Evolutionary conservation across 2,329 filamentous ascomycete species (phyloP), one percentile per base, ranked within the genome.

Genomic region (Claviceps monticola): DNA sequence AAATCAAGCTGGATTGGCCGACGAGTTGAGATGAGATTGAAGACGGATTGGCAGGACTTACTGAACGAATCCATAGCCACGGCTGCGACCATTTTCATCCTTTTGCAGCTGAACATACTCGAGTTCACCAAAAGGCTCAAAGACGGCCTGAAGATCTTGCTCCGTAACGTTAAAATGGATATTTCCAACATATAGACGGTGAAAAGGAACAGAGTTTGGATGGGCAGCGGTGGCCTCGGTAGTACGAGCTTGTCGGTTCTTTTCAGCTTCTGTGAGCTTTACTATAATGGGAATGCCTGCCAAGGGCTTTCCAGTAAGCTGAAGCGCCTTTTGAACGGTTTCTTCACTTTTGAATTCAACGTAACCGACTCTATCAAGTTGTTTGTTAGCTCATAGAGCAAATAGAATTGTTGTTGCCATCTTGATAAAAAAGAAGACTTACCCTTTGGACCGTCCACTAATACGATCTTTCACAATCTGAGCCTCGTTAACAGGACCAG

Each of bases 121-220:
- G 53, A 98, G 83, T 72, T 95, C 90, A 61, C 93, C 93, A 69
- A 96, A 98, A 1, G 93, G 91, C 71, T 94, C 88, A 68, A 98
- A 98, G 55, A 98, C 89, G 66, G 91, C 89, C 75, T 91, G 85
- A 58, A 98, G 75, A 71, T 98, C 94, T 67, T 84, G 83, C 71
- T 98, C 93, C 65, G 89, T 96, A 67, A 98, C 95, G 67, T 89
- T 96, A 78, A 98, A 98, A 74, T 98, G 93, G 61, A 98, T 97
- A 68, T 98, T 98, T 70, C 93, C 93, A 60, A 98, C 91, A 69
- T 97, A 98, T 54, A 98, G 84, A 60, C 94, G 87, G 71, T 98
- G 93, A 74, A 97, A 97, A 23, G 93, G 93, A 54, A 95, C 84
- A 55, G 87, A 85, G 66, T 90, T 90, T 54, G 85, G 83, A 60